These are phyloP conservation scores for Aspergillus sparsus DNA, from an alignment of 495 filamentous ascomycete species.

Conservation along the genomic window DNA sequence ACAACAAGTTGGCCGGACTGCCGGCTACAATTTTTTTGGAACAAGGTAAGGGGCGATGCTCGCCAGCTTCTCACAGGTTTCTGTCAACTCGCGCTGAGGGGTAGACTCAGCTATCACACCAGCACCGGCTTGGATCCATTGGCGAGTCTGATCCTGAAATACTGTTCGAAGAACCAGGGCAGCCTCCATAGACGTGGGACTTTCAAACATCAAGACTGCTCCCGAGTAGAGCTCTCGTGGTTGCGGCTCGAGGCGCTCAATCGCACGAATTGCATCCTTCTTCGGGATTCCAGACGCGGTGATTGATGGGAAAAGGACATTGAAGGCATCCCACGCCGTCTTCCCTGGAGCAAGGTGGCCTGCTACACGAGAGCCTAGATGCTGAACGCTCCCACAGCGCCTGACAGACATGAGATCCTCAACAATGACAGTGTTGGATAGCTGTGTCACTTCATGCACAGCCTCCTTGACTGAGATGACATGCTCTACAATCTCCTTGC, in stretches of 20 bases:
- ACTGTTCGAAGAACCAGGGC: conserved; percentile 25
- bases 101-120: conserved; percentile 24
- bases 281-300: conserved; percentile 27
- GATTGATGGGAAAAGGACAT: conserved; percentile 24
- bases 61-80: conserved; percentile 21
- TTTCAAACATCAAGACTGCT: conserved; percentile 24
- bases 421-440: conserved; percentile 14
- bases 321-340: conserved; percentile 23
- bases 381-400: conserved; percentile 23
- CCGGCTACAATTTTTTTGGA: too few relatives aligned
- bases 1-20: too few relatives aligned
- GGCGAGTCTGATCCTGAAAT: conserved; percentile 19
- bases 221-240: conserved; percentile 27
- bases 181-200: conserved; percentile 11
- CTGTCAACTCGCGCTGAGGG: conserved; percentile 20
- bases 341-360: conserved; percentile 19
- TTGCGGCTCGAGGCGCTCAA: conserved; percentile 19
- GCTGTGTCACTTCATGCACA: conserved; percentile 16
- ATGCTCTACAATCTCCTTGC: conserved; percentile 26
- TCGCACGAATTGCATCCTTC: conserved; percentile 16
- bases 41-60: conserved; percentile 25
- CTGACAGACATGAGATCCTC: conserved; percentile 27
- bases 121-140: conserved; percentile 26
- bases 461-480: conserved; percentile 25
- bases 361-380: conserved; percentile 23